Percentiles rank a stretch among this genome's conserved stretches.
Evolutionary conservation across 768 basidiomycete genomes (phyloP).

Genomic region (Hirschioporus abietinus): DNA sequence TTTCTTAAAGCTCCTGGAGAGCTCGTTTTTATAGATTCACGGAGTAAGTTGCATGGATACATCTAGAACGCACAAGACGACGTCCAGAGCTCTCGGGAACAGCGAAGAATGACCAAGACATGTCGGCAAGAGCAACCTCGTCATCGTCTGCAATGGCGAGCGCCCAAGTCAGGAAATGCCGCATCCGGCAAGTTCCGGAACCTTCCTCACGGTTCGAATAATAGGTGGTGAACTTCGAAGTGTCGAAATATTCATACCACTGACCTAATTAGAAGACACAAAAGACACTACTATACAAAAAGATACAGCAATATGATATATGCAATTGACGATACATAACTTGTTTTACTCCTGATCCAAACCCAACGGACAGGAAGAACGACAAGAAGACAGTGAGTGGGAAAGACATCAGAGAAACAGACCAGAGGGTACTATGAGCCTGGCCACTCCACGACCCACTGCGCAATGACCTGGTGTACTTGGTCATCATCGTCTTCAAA

Average conservation of each 20-base stretch:
- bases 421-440: slow-evolving; percentile 20
- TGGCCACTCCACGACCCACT: slow-evolving; percentile 82
- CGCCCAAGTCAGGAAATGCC: not conserved
- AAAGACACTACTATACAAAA: not conserved
- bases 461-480: slow-evolving; percentile 69
- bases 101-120: not conserved
- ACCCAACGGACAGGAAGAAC: not conserved
- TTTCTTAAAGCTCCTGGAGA: not conserved
- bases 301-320: not conserved
- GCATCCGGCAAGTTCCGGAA: not conserved
- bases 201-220: not conserved
- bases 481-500: slow-evolving; percentile 89
- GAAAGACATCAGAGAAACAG: not conserved
- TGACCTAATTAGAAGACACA: not conserved
- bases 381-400: not conserved
- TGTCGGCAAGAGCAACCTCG: not conserved
- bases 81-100: not conserved
- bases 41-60: not conserved
- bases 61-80: not conserved
- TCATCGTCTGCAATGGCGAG: not conserved
- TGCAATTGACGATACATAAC: not conserved
- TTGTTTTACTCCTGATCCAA: not conserved
- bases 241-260: not conserved
- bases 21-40: not conserved
- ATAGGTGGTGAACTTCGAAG: too few species aligned